phyloP scores from a whole-genome alignment of 148 eudicot genomes.

The Spergularia marina region DNA sequence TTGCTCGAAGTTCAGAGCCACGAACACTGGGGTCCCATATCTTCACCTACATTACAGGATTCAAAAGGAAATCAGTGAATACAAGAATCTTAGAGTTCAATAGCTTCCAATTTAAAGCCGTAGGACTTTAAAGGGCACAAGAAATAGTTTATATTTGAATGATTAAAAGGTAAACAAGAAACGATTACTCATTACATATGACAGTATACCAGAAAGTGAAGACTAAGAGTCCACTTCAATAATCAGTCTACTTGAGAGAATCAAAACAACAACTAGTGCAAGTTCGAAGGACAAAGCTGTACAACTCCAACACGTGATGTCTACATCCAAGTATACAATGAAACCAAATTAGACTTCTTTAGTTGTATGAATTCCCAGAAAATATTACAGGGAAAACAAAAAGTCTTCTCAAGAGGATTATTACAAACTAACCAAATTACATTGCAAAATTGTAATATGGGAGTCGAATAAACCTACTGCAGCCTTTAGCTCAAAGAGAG shows the following conservation, averaged over 20 bases:
- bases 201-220: neutral
- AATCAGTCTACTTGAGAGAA: no score
- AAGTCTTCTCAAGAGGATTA: neutral
- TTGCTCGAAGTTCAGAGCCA: slow-evolving; percentile 92
- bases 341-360: no score
- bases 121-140: neutral
- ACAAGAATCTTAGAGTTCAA: neutral
- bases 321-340: no score
- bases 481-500: neutral
- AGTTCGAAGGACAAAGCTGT: no score
- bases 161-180: neutral
- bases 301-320: no score
- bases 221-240: no score
- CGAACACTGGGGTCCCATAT: slow-evolving; percentile 97
- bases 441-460: no score
- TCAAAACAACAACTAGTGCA: no score
- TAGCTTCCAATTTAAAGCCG: neutral
- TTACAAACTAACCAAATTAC: neutral
- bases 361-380: neutral
- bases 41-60: slow-evolving; percentile 57
- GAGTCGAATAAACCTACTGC: neutral
- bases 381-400: neutral
- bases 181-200: neutral
- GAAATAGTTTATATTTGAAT: neutral
- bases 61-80: neutral